Evolutionary conservation across 495 filamentous ascomycete species (phyloP).

Genomic region (Trichocladium uniseriatum): DNA sequence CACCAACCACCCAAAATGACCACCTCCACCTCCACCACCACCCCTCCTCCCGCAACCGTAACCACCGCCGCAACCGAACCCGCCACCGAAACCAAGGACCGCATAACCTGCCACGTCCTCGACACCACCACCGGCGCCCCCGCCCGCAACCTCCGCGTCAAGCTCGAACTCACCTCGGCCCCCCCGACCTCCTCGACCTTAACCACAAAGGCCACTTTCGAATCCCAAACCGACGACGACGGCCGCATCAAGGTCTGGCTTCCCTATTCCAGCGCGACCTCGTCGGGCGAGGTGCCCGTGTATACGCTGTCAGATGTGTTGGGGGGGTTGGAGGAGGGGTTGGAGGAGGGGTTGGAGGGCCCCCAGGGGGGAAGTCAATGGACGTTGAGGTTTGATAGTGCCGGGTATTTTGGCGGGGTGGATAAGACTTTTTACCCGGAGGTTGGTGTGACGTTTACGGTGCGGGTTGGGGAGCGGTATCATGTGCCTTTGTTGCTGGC

Average conservation of each 20-base stretch:
- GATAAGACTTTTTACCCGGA: slow-evolving; percentile 82
- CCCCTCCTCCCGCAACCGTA: background rate
- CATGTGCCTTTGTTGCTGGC: slow-evolving; percentile 87
- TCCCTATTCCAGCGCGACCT: slow-evolving; percentile 37
- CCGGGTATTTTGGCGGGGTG: slow-evolving; percentile 61
- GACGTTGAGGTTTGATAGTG: slow-evolving; percentile 71
- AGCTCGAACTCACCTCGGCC: slow-evolving; percentile 57
- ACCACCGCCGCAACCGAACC: background rate
- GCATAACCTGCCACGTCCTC: slow-evolving; percentile 55
- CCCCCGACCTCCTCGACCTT: slow-evolving; percentile 21
- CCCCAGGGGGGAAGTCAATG: slow-evolving; percentile 34
- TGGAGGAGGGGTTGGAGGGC: slow-evolving; percentile 7
- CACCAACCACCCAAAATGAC: background rate
- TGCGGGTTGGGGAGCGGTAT: slow-evolving; percentile 66
- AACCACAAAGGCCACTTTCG: slow-evolving; percentile 33
- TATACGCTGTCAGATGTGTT: slow-evolving; percentile 45
- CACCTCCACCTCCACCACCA: background rate
- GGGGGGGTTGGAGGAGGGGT: slow-evolving; percentile 20
- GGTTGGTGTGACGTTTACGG: slow-evolving; percentile 79
- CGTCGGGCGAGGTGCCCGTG: slow-evolving; percentile 40
- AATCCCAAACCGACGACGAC: slow-evolving; percentile 69
- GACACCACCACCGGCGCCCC: slow-evolving; percentile 52
- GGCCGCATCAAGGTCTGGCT: slow-evolving; percentile 78
- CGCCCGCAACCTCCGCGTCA: slow-evolving; percentile 71
- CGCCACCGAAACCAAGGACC: slow-evolving; percentile 33